These are phyloP conservation scores for Hypoxylon sp. DNA, from an alignment of 2,329 filamentous ascomycete species.

Conservation along the genomic window DNA sequence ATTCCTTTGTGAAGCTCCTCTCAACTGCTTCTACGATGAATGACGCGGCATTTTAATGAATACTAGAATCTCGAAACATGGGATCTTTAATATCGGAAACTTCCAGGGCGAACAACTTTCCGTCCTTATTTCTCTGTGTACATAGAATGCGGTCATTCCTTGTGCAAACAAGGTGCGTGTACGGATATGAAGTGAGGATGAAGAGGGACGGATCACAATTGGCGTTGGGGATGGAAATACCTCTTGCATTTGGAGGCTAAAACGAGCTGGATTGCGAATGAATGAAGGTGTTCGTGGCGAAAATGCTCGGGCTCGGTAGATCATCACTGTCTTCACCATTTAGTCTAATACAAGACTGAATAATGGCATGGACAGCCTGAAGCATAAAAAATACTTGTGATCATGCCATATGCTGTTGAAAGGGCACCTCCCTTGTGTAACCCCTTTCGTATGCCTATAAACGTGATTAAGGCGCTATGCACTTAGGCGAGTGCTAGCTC, in stretches of 20 bases:
- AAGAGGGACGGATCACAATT: conserved; percentile 1
- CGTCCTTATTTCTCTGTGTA: conserved; percentile 28
- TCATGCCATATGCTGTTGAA: not conserved
- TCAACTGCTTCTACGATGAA: conserved; percentile 3
- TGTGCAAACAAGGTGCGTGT: conserved; percentile 21
- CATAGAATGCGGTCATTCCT: conserved; percentile 34
- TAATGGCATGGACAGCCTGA: not conserved
- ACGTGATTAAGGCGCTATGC: conserved; percentile 8
- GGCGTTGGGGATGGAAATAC: conserved; percentile 44
- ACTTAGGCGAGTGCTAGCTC: conserved; percentile 11
- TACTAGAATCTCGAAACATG: not conserved
- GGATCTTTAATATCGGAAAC: conserved; percentile 8
- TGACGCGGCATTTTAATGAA: conserved; percentile 9
- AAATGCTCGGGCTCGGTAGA: conserved; percentile 2
- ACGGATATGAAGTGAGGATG: conserved; percentile 7
- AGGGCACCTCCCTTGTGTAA: not conserved
- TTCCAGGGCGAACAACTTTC: conserved; percentile 1
- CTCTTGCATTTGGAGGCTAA: conserved; percentile 41
- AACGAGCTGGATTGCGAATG: conserved; percentile 15
- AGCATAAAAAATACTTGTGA: not conserved
- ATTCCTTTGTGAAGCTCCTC: not conserved
- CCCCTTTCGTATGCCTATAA: not conserved
- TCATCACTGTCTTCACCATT: conserved; percentile 10
- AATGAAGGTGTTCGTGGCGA: not conserved
- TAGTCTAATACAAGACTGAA: conserved; percentile 23